Conservation (phyloP, 176 grass and related monocot species). For the Phoenix dactylifera region DNA sequence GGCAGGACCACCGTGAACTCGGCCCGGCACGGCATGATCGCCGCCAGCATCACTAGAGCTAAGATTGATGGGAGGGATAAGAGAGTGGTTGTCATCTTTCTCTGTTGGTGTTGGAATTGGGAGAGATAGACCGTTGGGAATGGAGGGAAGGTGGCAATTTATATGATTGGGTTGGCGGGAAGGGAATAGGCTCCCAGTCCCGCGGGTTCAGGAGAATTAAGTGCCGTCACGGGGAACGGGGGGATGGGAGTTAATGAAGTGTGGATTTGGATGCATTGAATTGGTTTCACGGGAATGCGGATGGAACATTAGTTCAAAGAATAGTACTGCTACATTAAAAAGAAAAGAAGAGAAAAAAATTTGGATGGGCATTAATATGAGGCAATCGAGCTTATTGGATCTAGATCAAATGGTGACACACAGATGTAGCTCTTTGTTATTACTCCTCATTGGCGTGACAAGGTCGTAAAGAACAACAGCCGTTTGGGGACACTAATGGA, state of each 20-base stretch:
- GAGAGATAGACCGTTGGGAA: constrained; percentile 18
- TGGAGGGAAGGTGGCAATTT: constrained; percentile 43
- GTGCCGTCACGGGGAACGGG: constrained; percentile 63
- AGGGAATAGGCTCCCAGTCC: background rate
- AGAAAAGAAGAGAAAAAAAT: no score
- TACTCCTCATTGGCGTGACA: no score
- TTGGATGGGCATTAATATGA: no score
- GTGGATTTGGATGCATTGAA: constrained; percentile 62
- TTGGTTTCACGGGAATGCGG: constrained; percentile 74
- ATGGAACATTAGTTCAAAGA: constrained; percentile 10
- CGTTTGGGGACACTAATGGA: no score
- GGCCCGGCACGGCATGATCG: constrained; percentile 4
- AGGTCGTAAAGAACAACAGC: no score
- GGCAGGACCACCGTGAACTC: constrained; percentile 88
- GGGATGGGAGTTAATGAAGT: constrained; percentile 51
- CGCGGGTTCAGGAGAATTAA: constrained; percentile 20
- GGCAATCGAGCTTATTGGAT: no score
- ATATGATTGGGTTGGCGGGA: constrained; percentile 33
- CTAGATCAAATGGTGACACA: no score
- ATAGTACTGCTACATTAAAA: no score
- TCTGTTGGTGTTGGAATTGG: background rate
- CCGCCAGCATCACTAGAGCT: background rate
- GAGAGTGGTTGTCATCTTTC: background rate
- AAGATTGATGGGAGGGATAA: background rate
- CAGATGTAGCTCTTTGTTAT: no score